A percentile compares a stretch with the other conserved stretches of the same genome.
Conservation (phyloP, 116 monocot genomes). For the Cymodocea nodosa region DNA sequence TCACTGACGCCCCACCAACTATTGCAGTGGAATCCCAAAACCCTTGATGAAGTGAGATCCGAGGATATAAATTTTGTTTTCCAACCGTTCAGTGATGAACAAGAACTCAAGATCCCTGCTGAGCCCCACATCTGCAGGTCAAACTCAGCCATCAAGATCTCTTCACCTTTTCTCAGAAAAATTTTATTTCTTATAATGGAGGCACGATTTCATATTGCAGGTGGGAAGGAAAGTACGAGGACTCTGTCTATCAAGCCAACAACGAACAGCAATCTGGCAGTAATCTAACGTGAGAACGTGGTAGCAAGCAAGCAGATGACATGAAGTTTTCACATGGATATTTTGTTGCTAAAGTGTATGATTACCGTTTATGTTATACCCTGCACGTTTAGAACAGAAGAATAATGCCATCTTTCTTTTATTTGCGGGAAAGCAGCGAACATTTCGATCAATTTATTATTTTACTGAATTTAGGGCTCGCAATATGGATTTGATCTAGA, state of each 20-base stretch:
- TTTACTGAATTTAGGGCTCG: too few relatives aligned
- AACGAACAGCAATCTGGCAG: neutral
- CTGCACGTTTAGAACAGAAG: too few relatives aligned
- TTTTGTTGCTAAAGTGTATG: too few relatives aligned
- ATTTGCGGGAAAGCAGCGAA: too few relatives aligned
- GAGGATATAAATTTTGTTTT: conserved; percentile 57
- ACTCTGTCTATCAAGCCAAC: conserved; percentile 19
- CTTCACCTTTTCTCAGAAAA: neutral
- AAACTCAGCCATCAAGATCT: neutral
- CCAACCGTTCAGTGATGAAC: conserved; percentile 51
- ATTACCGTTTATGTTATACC: too few relatives aligned
- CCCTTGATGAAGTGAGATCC: conserved; percentile 36
- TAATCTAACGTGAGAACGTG: too few relatives aligned
- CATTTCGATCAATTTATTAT: too few relatives aligned
- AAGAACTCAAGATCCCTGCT: conserved; percentile 49
- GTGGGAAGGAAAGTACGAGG: conserved; percentile 55
- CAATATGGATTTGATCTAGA: too few relatives aligned
- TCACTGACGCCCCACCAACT: neutral
- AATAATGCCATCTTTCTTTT: too few relatives aligned
- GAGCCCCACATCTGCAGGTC: conserved; percentile 43
- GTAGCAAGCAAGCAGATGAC: too few relatives aligned
- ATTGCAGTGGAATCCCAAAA: conserved; percentile 70
- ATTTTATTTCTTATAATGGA: too few relatives aligned
- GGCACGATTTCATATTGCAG: conserved; percentile 12
- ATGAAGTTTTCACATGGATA: too few relatives aligned